A percentile compares a stretch with the other conserved stretches of the same genome.
Conservation (phyloP, 345 rosid genomes). For the Salix dunnii region DNA sequence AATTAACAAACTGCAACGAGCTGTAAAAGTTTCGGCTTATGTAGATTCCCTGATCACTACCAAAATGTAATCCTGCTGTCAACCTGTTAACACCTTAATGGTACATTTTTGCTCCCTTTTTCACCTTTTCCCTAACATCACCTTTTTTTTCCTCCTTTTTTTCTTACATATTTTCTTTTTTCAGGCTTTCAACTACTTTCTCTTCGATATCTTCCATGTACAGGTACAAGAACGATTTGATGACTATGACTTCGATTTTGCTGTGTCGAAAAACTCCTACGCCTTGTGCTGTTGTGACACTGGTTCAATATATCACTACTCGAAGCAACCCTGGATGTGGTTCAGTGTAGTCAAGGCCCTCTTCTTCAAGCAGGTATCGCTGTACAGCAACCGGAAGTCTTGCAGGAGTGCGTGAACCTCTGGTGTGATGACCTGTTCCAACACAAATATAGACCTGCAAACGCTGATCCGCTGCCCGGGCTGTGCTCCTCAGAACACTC, state of each 20-base stretch:
- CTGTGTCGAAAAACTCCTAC: constrained; percentile 43
- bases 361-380: constrained; percentile 84
- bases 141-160: background rate
- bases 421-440: constrained; percentile 94
- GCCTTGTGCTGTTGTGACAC: constrained; percentile 23
- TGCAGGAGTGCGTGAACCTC: constrained; percentile 85
- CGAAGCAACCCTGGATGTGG: constrained; percentile 95
- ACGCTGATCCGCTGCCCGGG: constrained; percentile 72
- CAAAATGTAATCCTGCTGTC: constrained; percentile 37
- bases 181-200: constrained; percentile 33
- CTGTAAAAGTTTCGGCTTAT: constrained; percentile 24
- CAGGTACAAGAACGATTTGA: constrained; percentile 52
- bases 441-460: constrained; percentile 88
- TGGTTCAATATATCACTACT: constrained; percentile 65
- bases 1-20: constrained; percentile 37
- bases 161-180: constrained; percentile 4
- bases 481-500: constrained; percentile 61
- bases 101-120: constrained; percentile 35
- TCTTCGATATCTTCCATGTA: constrained; percentile 52
- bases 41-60: constrained; percentile 34
- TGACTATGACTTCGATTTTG: constrained; percentile 22
- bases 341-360: constrained; percentile 79
- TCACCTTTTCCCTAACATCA: constrained; percentile 14
- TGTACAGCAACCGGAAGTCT: constrained; percentile 92
- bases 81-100: constrained; percentile 35